These are phyloP conservation scores for Kazachstania sp. DNA, from an alignment of 1,139 yeast genomes.

Conservation along the genomic window DNA sequence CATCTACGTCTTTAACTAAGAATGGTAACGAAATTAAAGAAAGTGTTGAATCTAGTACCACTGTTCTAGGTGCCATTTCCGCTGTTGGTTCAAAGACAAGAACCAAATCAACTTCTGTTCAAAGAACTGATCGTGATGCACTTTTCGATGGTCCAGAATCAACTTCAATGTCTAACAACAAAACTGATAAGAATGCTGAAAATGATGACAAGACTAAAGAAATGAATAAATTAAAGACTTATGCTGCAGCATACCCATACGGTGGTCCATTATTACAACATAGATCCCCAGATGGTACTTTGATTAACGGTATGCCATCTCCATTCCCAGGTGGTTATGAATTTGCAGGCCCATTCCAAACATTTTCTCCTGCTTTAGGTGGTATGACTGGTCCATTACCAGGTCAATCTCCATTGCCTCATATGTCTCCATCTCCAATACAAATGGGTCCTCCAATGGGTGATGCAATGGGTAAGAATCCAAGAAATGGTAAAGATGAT, in stretches of 20 bases:
- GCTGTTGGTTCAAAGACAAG: slow-evolving; percentile 19
- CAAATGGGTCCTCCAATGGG: slow-evolving; percentile 10
- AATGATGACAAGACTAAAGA: slow-evolving; percentile 5
- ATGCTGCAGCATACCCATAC: slow-evolving; percentile 31
- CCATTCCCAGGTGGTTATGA: slow-evolving; percentile 30
- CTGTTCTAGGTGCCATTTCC: slow-evolving; percentile 6
- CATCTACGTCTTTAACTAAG: slow-evolving; percentile 3
- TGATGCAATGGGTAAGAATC: slow-evolving; percentile 1
- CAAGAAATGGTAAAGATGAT: slow-evolving; percentile 3
- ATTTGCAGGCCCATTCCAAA: slow-evolving; percentile 26
- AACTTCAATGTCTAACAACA: not conserved
- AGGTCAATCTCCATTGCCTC: slow-evolving; percentile 19
- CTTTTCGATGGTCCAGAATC: slow-evolving; percentile 11
- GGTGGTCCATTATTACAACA: slow-evolving; percentile 31
- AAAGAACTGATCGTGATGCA: slow-evolving; percentile 13
- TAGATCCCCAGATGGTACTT: slow-evolving; percentile 13
- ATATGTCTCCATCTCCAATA: slow-evolving; percentile 16
- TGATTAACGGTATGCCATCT: slow-evolving; percentile 25
- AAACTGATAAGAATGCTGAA: not conserved
- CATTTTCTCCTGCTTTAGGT: slow-evolving; percentile 24
- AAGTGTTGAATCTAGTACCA: slow-evolving; percentile 4
- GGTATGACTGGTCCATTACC: slow-evolving; percentile 18
- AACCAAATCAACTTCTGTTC: slow-evolving; percentile 26
- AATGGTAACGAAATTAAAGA: not conserved
- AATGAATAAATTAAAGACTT: slow-evolving; percentile 9